Conservation (phyloP, 1,284 basidiomycete species). For the Lentinula novae-zelandiae region DNA sequence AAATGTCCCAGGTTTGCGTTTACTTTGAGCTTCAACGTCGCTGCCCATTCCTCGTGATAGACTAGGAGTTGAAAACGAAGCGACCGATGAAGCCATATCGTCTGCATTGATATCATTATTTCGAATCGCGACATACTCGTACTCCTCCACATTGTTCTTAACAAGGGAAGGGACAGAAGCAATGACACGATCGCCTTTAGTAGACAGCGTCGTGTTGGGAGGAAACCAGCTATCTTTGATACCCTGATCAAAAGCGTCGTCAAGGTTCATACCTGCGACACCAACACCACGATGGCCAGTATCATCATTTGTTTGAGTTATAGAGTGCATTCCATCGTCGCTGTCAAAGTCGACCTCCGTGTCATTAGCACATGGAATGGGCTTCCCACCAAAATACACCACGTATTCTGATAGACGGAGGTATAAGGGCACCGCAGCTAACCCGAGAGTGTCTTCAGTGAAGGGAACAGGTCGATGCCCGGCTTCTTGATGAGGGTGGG, state of each 20-base stretch:
- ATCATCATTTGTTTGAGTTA: too few species aligned
- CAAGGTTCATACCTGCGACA: background rate
- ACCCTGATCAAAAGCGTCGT: slow-evolving; percentile 14
- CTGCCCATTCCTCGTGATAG: background rate
- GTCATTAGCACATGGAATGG: slow-evolving; percentile 22
- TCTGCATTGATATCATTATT: background rate
- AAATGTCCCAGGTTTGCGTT: slow-evolving; percentile 7
- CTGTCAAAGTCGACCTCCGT: background rate
- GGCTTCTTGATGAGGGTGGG: slow-evolving; percentile 19
- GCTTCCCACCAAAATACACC: slow-evolving; percentile 37
- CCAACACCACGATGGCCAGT: too few species aligned
- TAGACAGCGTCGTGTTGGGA: background rate
- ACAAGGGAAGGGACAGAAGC: background rate
- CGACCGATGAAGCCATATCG: background rate
- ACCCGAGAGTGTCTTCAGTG: slow-evolving; percentile 30
- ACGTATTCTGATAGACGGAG: slow-evolving; percentile 56
- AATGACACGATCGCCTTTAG: slow-evolving; percentile 7
- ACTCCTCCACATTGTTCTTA: background rate
- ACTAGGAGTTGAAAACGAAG: too few species aligned
- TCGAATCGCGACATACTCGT: slow-evolving; percentile 9
- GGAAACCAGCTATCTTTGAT: slow-evolving; percentile 14
- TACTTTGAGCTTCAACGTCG: background rate
- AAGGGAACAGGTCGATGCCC: slow-evolving; percentile 20
- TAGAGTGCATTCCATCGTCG: background rate
- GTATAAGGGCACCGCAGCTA: slow-evolving; percentile 44